phyloP scores from a whole-genome alignment of 1,284 basidiomycete species.

The Trichosporon faecale region DNA sequence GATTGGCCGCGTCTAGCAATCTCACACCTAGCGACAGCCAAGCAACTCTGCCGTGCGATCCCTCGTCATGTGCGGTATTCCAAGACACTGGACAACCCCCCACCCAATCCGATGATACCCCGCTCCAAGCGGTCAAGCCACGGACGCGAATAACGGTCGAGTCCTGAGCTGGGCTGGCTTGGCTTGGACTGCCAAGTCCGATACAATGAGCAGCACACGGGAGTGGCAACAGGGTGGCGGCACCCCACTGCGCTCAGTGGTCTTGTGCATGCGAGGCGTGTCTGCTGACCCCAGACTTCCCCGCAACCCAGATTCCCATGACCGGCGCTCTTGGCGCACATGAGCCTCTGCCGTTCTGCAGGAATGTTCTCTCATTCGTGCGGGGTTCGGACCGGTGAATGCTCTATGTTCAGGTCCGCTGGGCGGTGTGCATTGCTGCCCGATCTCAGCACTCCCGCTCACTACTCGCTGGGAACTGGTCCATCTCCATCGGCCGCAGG shows the following conservation, averaged over 20 bases:
- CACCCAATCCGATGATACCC: neutral
- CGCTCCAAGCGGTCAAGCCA: neutral
- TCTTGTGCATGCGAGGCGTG: neutral
- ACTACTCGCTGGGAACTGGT: neutral
- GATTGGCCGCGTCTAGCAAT: neutral
- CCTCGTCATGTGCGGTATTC: neutral
- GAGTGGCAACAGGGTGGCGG: neutral
- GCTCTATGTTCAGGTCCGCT: no score
- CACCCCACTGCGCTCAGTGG: neutral
- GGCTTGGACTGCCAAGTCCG: neutral
- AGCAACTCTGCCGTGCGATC: neutral
- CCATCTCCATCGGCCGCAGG: neutral
- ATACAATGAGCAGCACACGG: neutral
- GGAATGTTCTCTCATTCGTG: no score
- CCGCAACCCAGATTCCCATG: no score
- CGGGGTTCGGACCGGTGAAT: no score
- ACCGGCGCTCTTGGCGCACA: no score
- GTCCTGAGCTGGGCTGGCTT: neutral
- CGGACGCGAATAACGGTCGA: neutral
- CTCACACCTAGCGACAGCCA: neutral
- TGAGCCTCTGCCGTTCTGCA: no score
- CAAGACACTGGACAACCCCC: neutral
- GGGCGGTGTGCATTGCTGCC: no score
- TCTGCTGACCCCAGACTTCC: no score
- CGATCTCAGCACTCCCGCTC: no score